Evolutionary conservation across 2,329 filamentous ascomycete genomes (phyloP).

Genomic region (Magnaporthiopsis incrustans): DNA sequence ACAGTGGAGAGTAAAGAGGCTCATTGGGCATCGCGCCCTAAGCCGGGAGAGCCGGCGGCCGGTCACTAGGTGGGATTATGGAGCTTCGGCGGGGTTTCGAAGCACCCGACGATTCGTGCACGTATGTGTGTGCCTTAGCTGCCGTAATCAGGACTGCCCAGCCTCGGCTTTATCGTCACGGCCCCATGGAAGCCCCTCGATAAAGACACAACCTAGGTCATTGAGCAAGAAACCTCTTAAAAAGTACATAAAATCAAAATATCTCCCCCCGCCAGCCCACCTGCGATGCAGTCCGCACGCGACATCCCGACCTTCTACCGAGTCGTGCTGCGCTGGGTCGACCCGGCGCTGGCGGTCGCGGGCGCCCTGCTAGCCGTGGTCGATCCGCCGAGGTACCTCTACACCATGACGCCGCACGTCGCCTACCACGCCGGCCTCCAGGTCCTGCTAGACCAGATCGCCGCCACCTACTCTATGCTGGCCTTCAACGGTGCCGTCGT

Average conservation of each 20-base stretch:
- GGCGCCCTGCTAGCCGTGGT: conserved; percentile 15
- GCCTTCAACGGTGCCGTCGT: conserved; percentile 22
- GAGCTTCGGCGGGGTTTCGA: too few relatives aligned
- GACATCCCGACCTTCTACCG: conserved; percentile 10
- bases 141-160: too few relatives aligned
- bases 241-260: background rate
- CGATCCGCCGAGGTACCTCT: conserved; percentile 12
- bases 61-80: too few relatives aligned
- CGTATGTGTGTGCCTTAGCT: too few relatives aligned
- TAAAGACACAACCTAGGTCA: background rate
- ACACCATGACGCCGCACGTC: conserved; percentile 9
- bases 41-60: too few relatives aligned
- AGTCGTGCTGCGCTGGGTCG: conserved; percentile 11
- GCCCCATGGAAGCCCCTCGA: too few relatives aligned
- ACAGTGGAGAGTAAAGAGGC: background rate
- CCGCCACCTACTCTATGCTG: conserved; percentile 21
- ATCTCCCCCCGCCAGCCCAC: background rate
- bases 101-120: too few relatives aligned
- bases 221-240: background rate
- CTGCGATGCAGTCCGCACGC: background rate
- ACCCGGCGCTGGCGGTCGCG: conserved; percentile 11
- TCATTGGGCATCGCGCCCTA: background rate
- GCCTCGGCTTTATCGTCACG: too few relatives aligned
- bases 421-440: conserved; percentile 15
- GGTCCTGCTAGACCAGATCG: conserved; percentile 21